Evolutionary conservation across 257 asterid species (phyloP).

Genomic region (Solanum commersonii): DNA sequence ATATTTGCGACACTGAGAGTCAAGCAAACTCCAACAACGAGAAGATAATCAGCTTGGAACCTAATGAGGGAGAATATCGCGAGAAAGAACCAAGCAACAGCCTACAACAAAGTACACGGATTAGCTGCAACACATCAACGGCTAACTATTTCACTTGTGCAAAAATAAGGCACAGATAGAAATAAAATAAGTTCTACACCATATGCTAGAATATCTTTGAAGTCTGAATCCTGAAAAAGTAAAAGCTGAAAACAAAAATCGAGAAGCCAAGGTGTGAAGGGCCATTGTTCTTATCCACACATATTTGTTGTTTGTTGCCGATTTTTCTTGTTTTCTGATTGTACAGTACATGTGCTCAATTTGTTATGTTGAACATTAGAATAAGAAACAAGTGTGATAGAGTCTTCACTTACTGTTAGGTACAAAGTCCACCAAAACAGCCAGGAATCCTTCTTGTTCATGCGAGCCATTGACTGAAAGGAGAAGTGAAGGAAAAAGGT

Average conservation of each 20-base stretch:
- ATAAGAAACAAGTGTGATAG: neutral
- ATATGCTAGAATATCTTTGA: neutral
- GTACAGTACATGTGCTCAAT: neutral
- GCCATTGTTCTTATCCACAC: neutral
- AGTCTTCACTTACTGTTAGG: conserved; percentile 52
- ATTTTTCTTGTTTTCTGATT: neutral
- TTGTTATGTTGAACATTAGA: neutral
- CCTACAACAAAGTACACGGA: conserved; percentile 26
- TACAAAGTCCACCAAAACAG: conserved; percentile 98
- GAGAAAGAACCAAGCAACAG: conserved; percentile 71
- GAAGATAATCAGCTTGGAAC: conserved; percentile 92
- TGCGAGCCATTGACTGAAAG: conserved; percentile 77
- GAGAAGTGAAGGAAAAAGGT: conserved; percentile 12
- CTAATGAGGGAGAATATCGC: conserved; percentile 81
- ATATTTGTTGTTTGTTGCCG: neutral
- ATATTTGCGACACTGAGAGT: conserved; percentile 95
- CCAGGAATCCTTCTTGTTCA: conserved; percentile 99
- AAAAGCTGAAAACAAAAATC: neutral
- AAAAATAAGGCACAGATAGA: neutral
- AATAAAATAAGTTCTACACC: neutral
- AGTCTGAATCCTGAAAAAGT: neutral
- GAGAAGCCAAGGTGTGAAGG: neutral
- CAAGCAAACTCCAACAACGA: conserved; percentile 95
- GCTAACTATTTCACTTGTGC: neutral
- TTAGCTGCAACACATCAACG: neutral